Evolutionary conservation across 2,329 filamentous ascomycete species (phyloP).

Genomic region (Aspergillus ochraceoroseus): DNA sequence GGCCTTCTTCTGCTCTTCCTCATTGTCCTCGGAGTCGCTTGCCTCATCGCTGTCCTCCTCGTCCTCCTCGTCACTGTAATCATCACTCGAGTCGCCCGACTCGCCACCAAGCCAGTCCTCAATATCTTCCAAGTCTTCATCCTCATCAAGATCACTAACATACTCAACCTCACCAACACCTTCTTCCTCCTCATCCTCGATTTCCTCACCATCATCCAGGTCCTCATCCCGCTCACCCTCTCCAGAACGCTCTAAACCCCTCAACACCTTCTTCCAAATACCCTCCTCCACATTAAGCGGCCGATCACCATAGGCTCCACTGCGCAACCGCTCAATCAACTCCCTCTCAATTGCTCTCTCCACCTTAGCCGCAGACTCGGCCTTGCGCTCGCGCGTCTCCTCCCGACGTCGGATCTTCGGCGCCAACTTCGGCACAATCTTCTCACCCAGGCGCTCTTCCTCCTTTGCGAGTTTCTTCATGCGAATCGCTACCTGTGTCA

Average conservation of each 20-base stretch:
- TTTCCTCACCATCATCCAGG: constrained; percentile 77
- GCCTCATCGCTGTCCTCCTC: constrained; percentile 54
- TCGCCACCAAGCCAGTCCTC: constrained; percentile 89
- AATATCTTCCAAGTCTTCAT: constrained; percentile 81
- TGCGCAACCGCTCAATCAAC: constrained; percentile 81
- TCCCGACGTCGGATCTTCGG: constrained; percentile 81
- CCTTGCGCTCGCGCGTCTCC: constrained; percentile 69
- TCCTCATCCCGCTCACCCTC: constrained; percentile 80
- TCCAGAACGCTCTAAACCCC: constrained; percentile 80
- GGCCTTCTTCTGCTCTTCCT: constrained; percentile 44
- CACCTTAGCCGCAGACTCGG: constrained; percentile 80
- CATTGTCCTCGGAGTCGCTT: constrained; percentile 48
- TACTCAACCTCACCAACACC: constrained; percentile 81
- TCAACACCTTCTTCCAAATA: constrained; percentile 96
- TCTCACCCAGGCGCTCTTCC: constrained; percentile 84
- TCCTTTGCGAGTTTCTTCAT: constrained; percentile 76
- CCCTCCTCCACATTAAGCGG: constrained; percentile 91
- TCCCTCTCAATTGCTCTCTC: constrained; percentile 94
- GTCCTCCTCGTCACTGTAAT: constrained; percentile 49
- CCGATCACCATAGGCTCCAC: constrained; percentile 89
- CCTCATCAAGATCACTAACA: constrained; percentile 84
- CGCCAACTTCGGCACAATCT: constrained; percentile 78
- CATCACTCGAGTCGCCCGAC: constrained; percentile 49
- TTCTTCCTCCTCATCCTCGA: constrained; percentile 69
- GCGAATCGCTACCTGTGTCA: constrained; percentile 84